Evolutionary conservation across 1,284 basidiomycete species (phyloP), one percentile per base, ranked within the genome.

Genomic region (Acaromyces ingoldii): DNA sequence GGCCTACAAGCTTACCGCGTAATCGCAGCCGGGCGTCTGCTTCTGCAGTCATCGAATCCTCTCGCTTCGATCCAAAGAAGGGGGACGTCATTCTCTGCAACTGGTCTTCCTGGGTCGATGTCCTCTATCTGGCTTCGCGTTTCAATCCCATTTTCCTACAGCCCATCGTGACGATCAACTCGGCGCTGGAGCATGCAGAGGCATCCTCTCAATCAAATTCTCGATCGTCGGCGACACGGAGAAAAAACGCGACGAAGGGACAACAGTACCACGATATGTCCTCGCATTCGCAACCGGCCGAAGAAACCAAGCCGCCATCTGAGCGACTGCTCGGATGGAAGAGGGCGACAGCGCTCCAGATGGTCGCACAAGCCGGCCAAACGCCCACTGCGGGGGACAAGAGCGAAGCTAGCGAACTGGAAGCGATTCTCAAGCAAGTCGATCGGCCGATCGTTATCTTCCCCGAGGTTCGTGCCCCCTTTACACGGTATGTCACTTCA

Each of bases 51-150:
- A n/a, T n/a, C n/a, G 25, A 29, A 17, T 21, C 13, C 21, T 26
- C 31, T 13, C 34, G 28, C n/a, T 49, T 40, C 17, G n/a, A 37
- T n/a, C 46, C 46, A 39, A 44, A 49, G 31, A 39, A 21, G 28
- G 46, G 46, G 17, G 46, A 49, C 31, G 29, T 49, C 34, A 49
- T 49, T 17, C 38, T 49, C 15, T 43, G 22, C 31, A 49, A 49
- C 25, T 49, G 21, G 10, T 49, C 46, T 6, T 49, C 46, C 4
- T 49, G 46, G 46, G 11, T 49, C 6, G 46, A 49, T n/a, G 25
- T 49, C 11, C 31, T 49, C 21, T 10, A 31, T 26, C 6, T 29
- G 9, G 38, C 31, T 15, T 17, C 34, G 7, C 30, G 34, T 13
- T 49, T 49, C 38, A 49, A 49, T 17, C 46, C 46, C 19, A 11